Percentiles rank a stretch among this genome's conserved stretches.
phyloP scores from a whole-genome alignment of 139 green algal species.

The Microglena sp. region DNA sequence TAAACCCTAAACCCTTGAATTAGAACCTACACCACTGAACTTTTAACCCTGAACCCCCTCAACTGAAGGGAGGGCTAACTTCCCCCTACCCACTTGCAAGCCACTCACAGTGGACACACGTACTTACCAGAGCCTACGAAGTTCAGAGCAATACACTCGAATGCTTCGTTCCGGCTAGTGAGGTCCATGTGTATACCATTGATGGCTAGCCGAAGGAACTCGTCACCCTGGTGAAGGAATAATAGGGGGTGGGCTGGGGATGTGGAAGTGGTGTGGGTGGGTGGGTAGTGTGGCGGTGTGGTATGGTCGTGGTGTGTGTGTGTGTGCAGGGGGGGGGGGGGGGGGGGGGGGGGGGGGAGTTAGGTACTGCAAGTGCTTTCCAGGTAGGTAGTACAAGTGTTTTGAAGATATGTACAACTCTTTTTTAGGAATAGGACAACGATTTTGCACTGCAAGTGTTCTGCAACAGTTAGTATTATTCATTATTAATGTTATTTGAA shows the following conservation, averaged over 20 bases:
- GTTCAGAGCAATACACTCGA: constrained; percentile 88
- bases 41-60: not conserved
- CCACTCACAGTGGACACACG: not conserved
- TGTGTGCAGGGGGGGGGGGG: not conserved
- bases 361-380: not conserved
- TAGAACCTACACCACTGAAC: constrained; percentile 3
- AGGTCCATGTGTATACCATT: constrained; percentile 94
- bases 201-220: constrained; percentile 95
- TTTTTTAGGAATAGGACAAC: too few species aligned
- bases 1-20: too few species aligned
- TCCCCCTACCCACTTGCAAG: not conserved
- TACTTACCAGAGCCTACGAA: constrained; percentile 76
- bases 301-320: not conserved
- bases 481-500: too few species aligned
- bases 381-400: too few species aligned
- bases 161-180: constrained; percentile 83
- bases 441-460: too few species aligned
- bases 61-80: not conserved
- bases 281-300: not conserved
- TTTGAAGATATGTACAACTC: too few species aligned
- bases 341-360: not conserved
- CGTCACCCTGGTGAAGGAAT: constrained; percentile 63
- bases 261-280: not conserved
- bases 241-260: not conserved
- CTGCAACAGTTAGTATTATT: too few species aligned